These are phyloP conservation scores for Colletotrichum sp. DNA, from an alignment of 2,329 filamentous ascomycete genomes.

Conservation along the genomic window DNA sequence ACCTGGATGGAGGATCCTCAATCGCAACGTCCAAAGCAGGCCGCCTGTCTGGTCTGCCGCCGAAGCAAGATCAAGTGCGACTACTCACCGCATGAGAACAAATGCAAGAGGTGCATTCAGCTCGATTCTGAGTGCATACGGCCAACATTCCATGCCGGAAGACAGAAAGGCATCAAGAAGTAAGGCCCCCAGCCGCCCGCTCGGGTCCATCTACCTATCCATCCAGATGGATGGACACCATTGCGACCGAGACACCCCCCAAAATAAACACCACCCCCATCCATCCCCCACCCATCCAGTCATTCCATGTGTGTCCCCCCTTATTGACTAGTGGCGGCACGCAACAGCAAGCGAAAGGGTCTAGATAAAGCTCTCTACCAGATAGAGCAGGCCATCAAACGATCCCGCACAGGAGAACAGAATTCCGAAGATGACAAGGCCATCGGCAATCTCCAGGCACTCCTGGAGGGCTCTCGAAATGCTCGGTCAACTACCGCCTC, in stretches of 20 bases:
- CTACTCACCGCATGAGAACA: slow-evolving; percentile 52
- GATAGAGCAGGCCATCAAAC: slow-evolving; percentile 72
- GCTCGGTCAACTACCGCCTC: slow-evolving; percentile 21
- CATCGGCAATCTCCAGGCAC: slow-evolving; percentile 45
- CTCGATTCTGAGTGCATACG: slow-evolving; percentile 67
- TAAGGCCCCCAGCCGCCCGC: slow-evolving; percentile 36
- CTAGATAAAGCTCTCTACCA: slow-evolving; percentile 77
- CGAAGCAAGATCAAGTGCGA: slow-evolving; percentile 73
- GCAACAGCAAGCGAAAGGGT: slow-evolving; percentile 70
- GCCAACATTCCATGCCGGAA: slow-evolving; percentile 74
- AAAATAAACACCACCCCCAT: neutral
- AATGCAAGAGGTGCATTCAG: slow-evolving; percentile 67
- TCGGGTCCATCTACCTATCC: neutral
- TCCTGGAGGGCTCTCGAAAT: slow-evolving; percentile 36
- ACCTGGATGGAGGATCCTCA: slow-evolving; percentile 23
- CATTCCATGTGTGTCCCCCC: slow-evolving; percentile 13
- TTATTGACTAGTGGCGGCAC: slow-evolving; percentile 5
- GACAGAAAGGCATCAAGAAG: slow-evolving; percentile 82
- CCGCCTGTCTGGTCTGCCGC: slow-evolving; percentile 68
- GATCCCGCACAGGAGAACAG: slow-evolving; percentile 52
- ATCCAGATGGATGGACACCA: neutral
- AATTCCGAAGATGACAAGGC: slow-evolving; percentile 50
- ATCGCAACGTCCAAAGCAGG: slow-evolving; percentile 35
- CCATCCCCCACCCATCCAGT: neutral
- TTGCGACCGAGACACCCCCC: neutral